Conservation (phyloP, 2,329 filamentous ascomycete genomes). For the Ceratocystis papillata region DNA sequence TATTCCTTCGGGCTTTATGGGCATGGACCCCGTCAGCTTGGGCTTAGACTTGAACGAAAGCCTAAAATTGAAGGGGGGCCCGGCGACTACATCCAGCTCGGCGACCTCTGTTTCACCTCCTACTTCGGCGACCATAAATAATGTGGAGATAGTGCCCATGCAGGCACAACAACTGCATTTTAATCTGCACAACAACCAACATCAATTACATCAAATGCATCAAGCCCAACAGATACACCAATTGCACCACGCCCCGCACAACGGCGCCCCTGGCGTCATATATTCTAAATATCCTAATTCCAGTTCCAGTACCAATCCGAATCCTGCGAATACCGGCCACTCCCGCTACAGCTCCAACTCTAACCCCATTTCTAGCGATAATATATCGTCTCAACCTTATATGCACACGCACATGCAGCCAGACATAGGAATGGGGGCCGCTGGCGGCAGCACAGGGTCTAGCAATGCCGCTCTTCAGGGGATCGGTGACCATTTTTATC, state of each 20-base stretch:
- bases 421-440: not conserved
- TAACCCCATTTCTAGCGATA: not conserved
- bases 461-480: not conserved
- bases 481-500: not conserved
- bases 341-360: not conserved
- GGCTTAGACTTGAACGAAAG: not conserved
- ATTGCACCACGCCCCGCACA: not conserved
- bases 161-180: not conserved
- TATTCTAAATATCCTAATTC: not conserved
- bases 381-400: not conserved
- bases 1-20: conserved; percentile 7
- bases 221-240: not conserved
- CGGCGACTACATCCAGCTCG: not conserved
- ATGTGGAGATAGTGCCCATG: not conserved
- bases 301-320: not conserved
- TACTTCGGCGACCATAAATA: conserved; percentile 1
- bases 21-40: conserved; percentile 9
- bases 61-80: not conserved
- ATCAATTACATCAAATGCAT: not conserved
- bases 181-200: not conserved
- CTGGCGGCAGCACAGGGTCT: not conserved
- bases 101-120: not conserved
- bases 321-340: not conserved
- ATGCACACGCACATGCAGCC: not conserved
- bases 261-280: not conserved